These are phyloP conservation scores for Boletellus deceptivus DNA, from an alignment of 1,284 basidiomycete species.

Conservation along the genomic window DNA sequence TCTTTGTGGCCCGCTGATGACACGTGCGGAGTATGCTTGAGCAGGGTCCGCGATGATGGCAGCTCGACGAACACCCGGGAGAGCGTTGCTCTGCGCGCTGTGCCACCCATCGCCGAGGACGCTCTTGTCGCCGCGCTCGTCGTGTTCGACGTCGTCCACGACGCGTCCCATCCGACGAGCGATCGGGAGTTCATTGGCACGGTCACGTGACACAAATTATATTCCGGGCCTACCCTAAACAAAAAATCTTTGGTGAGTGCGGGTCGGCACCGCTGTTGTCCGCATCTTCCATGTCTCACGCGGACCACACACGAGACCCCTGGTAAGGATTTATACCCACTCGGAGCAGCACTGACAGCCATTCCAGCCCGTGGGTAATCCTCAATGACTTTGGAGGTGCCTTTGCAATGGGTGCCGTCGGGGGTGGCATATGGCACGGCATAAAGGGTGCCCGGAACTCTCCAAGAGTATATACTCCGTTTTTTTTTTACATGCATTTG, in stretches of 20 bases:
- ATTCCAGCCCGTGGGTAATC: slow-evolving; percentile 90
- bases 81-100: slow-evolving; percentile 27
- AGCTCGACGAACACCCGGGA: slow-evolving; percentile 59
- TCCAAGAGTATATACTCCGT: slow-evolving; percentile 60
- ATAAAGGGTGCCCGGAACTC: slow-evolving; percentile 98
- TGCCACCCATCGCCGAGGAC: slow-evolving; percentile 21
- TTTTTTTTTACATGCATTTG: not conserved
- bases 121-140: slow-evolving; percentile 8
- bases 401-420: slow-evolving; percentile 93
- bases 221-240: slow-evolving; percentile 27
- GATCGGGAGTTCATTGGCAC: slow-evolving; percentile 25
- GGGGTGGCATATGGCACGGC: slow-evolving; percentile 98
- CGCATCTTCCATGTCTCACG: slow-evolving; percentile 62
- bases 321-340: slow-evolving; percentile 48
- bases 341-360: not conserved
- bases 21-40: slow-evolving; percentile 32
- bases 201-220: slow-evolving; percentile 26
- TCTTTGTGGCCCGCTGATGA: slow-evolving; percentile 46
- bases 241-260: slow-evolving; percentile 22
- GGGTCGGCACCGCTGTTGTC: not conserved
- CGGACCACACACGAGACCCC: slow-evolving; percentile 91
- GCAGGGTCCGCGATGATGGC: slow-evolving; percentile 39
- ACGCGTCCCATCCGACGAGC: slow-evolving; percentile 21
- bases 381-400: slow-evolving; percentile 98
- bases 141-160: slow-evolving; percentile 17